These are phyloP conservation scores for Backusella parvicylindrica DNA, from an alignment of 192 early-diverging fungal species.

Conservation along the genomic window DNA sequence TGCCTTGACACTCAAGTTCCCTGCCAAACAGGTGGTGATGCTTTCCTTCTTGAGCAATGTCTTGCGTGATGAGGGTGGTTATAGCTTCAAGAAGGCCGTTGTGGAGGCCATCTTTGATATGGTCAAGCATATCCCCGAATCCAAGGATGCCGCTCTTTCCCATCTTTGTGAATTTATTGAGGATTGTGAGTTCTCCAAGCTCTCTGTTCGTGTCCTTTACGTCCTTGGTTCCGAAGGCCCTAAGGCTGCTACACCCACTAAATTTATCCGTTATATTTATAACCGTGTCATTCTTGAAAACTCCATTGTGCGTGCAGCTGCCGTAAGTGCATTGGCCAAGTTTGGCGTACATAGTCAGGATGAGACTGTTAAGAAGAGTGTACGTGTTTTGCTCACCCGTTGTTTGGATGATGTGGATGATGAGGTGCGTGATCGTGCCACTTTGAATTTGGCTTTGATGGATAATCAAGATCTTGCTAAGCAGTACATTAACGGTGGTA, in stretches of 20 bases:
- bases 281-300: conserved; percentile 98
- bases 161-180: conserved; percentile 99
- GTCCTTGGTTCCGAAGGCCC: conserved; percentile 94
- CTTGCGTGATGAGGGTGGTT: conserved; percentile 95
- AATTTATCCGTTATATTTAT: conserved; percentile 98
- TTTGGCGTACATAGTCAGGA: conserved; percentile 88
- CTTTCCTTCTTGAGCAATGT: conserved; percentile 89
- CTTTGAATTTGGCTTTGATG: conserved; percentile 84
- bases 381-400: conserved; percentile 77
- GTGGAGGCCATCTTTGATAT: conserved; percentile 98
- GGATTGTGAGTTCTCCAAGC: conserved; percentile 98
- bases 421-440: conserved; percentile 95
- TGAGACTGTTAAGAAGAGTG: conserved; percentile 60
- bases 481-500: conserved; percentile 74
- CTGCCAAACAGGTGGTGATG: conserved; percentile 92
- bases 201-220: conserved; percentile 94
- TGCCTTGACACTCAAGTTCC: conserved; percentile 95
- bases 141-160: conserved; percentile 89
- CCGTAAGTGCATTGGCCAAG: conserved; percentile 89
- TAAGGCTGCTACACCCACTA: conserved; percentile 82
- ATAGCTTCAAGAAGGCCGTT: conserved; percentile 93
- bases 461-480: conserved; percentile 47
- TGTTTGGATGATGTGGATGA: conserved; percentile 98
- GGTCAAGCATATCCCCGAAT: conserved; percentile 90
- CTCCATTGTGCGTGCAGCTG: conserved; percentile 94